Base-by-base conservation (phyloP, 495 filamentous ascomycete species). In the Neurospora discreta region DNA sequence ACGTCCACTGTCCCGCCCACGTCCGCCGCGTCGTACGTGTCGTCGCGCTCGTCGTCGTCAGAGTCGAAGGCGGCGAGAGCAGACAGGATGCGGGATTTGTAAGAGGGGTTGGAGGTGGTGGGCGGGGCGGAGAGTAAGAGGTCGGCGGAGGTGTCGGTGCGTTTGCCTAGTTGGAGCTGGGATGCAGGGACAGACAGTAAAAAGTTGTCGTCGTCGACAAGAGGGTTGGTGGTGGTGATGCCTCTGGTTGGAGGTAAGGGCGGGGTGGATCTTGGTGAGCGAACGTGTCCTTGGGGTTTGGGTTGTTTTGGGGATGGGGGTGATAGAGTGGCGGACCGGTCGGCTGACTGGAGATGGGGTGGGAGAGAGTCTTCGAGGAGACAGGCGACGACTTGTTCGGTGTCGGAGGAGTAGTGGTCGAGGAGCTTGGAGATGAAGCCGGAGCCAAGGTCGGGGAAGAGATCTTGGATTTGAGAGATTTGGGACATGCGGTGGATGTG, bases 41-140 rank as follows among this genome's bases (percentile, higher is more conserved):
- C 95, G 81, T 99, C 95, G 41, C 93, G 90, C 82, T 99, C 95
- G 81, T 99, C 95, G 77, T 98, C 95, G 75, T 97, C 95, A 0
- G 90, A 90, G 82, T 98, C 95, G 76, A 98, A 97, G 6, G 92
- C 88, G 13, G 93, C 92, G 13, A 99, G 89, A 0, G 95, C 95
- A 26, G 95, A 91, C 15, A 97, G 86, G 77, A 99, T 98, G 40
- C 93, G 91, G 6, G 93, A 91, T 82, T 97, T 98, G 77, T 71
- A 39, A 6, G 52, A 16, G 52, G 52, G 52, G 26, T 90, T 87
- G 43, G 87, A 82, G 38, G 89, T 85, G 39, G 86, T 85, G 43
- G 90, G 78, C 36, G 77, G 77, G 70, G 85, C 81, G 70, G 81
- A 74, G 6, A 87, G 78, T 20, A 86, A 74, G 46, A 82, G 79